Conservation (phyloP, 2,329 filamentous ascomycete genomes). For the Paraphaeosphaeria sporulosa region DNA sequence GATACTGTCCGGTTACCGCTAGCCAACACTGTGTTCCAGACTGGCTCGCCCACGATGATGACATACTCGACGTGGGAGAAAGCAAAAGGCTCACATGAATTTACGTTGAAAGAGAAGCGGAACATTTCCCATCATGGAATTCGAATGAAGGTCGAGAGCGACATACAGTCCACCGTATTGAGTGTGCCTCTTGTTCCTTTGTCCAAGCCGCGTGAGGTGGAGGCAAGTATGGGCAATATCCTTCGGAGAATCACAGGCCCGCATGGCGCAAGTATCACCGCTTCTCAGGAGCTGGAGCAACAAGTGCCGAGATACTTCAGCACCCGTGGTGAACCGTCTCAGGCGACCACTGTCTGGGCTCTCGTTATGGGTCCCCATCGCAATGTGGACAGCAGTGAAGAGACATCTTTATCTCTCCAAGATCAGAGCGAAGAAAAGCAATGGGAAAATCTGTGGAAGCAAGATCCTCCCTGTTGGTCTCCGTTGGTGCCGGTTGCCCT, state of each 20-base stretch:
- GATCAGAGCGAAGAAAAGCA: slow-evolving; percentile 5
- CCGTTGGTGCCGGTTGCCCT: slow-evolving; percentile 30
- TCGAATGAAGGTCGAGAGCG: slow-evolving; percentile 11
- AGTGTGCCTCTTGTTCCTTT: slow-evolving; percentile 67
- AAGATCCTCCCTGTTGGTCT: slow-evolving; percentile 30
- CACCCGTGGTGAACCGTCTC: slow-evolving; percentile 46
- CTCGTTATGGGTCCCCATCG: slow-evolving; percentile 63
- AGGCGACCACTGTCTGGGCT: slow-evolving; percentile 75
- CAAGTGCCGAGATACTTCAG: slow-evolving; percentile 68
- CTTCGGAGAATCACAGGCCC: slow-evolving; percentile 67
- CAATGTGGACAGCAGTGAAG: neutral
- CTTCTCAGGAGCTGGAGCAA: slow-evolving; percentile 75
- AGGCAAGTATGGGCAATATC: slow-evolving; percentile 79
- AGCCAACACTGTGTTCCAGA: slow-evolving; percentile 81
- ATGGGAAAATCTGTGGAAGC: slow-evolving; percentile 31
- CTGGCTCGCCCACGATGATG: slow-evolving; percentile 57
- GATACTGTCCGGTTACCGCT: slow-evolving; percentile 66
- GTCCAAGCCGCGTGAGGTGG: slow-evolving; percentile 68
- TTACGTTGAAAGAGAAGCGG: slow-evolving; percentile 21
- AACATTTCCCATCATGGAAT: slow-evolving; percentile 29
- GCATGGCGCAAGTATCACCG: slow-evolving; percentile 60
- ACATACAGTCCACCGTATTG: slow-evolving; percentile 23
- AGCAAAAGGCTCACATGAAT: slow-evolving; percentile 21
- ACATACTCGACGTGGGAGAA: slow-evolving; percentile 33
- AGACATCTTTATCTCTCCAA: slow-evolving; percentile 13